These are phyloP conservation scores for Candida nitratophila DNA, from an alignment of 805 yeast species.

Conservation along the genomic window DNA sequence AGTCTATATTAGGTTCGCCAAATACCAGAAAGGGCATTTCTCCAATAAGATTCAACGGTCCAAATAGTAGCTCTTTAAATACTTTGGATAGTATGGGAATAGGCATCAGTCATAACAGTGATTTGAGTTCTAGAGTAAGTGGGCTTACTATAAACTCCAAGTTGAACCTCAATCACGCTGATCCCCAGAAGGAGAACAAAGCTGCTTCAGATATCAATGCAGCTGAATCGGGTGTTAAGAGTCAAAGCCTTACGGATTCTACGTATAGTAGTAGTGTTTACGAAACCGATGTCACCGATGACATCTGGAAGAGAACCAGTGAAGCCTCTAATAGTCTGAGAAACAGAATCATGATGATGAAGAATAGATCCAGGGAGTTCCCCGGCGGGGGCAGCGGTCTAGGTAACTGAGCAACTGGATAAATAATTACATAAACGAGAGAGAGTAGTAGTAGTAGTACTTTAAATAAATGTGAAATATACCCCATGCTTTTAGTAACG, in stretches of 20 bases:
- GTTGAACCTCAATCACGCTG: not conserved
- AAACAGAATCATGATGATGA: slow-evolving; percentile 86
- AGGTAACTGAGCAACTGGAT: too few species aligned
- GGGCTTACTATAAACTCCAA: slow-evolving; percentile 12
- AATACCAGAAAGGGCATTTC: not conserved
- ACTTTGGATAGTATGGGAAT: not conserved
- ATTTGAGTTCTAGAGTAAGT: slow-evolving; percentile 25
- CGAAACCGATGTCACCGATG: slow-evolving; percentile 43
- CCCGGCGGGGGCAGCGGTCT: too few species aligned
- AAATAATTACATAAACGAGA: too few species aligned
- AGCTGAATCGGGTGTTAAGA: not conserved
- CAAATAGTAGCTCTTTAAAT: not conserved
- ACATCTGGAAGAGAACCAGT: slow-evolving; percentile 84
- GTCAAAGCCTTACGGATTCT: not conserved
- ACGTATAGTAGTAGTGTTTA: slow-evolving; percentile 17
- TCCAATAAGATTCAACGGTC: not conserved
- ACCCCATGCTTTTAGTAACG: too few species aligned
- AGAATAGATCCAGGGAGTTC: slow-evolving; percentile 37
- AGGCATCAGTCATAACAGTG: slow-evolving; percentile 6
- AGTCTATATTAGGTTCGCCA: not conserved
- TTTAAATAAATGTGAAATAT: not conserved
- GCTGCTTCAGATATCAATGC: not conserved
- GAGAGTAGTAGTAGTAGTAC: too few species aligned
- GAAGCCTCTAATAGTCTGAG: slow-evolving; percentile 82
- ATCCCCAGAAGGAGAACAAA: slow-evolving; percentile 14